Evolutionary conservation across 225 moss, liverwort and hornwort genomes (phyloP), one percentile per base, ranked within the genome.

Genomic region (Sphagnum contortum): DNA sequence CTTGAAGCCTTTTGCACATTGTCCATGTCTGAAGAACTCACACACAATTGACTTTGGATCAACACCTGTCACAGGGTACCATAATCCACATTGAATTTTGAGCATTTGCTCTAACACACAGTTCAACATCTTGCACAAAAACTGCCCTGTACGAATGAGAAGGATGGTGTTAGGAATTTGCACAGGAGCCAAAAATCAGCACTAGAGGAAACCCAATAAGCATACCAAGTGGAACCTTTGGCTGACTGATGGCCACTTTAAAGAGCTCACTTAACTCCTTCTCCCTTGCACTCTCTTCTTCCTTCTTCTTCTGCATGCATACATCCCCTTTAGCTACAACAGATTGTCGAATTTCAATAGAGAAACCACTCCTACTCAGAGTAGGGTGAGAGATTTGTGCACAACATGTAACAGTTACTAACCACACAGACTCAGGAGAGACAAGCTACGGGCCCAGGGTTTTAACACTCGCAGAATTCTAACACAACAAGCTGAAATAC

Each of bases 221-320:
- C 80, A 69, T 87, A 88, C 89, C 92, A 57, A 90, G 60, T 48
- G 96, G 96, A 61, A 98, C 96, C 77, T 98, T 98, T 9, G 96
- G 96, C 78, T 98, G 92, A 72, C 90, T 98, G 76, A 98, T 98
- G 54, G 96, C 96, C 72, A 98, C 96, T 64, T 98, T 98, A 79
- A 98, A 98, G 66, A 98, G 70, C 74, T 98, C 96, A 73, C 90
- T 98, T 80, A 98, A 75, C 83, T 98, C 96, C 69, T 92, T 89
- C 13, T 89, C 92, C 64, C 92, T 81, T 70, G 84, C 81, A 56
- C 79, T 82, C 72, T 89, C 89, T 48, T 92, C 92, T 67, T 92
- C 92, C 85, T 92, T 92, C 89, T 89, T 89, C 73, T 92, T 92
- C 92, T 92, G 89, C 78, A 77, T 49, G 52, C 45, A 64, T 12